Percentiles rank a stretch among this genome's conserved stretches.
phyloP scores from a whole-genome alignment of 257 asterid genomes.

The Lantana camara region DNA sequence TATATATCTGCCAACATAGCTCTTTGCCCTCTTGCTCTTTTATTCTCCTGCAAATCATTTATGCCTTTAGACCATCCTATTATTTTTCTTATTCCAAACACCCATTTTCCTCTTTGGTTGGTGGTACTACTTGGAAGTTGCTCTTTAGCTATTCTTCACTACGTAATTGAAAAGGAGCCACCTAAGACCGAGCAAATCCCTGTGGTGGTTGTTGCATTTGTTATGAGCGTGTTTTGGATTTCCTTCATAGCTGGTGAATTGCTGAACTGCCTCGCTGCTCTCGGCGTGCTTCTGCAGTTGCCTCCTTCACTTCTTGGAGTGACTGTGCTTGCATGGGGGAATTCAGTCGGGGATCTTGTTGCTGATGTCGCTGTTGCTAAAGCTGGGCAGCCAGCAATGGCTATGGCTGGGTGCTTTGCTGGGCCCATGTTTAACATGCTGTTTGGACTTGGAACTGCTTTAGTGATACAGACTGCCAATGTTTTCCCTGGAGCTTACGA shows the following conservation, averaged over 20 bases:
- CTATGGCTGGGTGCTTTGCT: conserved; percentile 98
- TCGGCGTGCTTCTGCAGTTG: conserved; percentile 63
- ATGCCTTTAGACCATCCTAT: conserved; percentile 78
- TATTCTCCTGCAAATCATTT: conserved; percentile 77
- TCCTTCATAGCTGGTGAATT: conserved; percentile 90
- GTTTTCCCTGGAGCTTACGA: conserved; percentile 79
- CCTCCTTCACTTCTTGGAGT: conserved; percentile 85
- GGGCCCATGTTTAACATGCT: conserved; percentile 99
- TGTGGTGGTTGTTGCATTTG: conserved; percentile 57
- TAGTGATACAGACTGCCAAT: conserved; percentile 73
- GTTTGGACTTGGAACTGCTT: conserved; percentile 88
- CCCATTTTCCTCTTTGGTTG: conserved; percentile 82
- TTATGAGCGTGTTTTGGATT: conserved; percentile 98
- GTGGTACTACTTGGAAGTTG: conserved; percentile 63
- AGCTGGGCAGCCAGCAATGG: conserved; percentile 99
- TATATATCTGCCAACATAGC: conserved; percentile 80
- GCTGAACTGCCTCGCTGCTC: conserved; percentile 84
- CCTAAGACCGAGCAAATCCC: conserved; percentile 78
- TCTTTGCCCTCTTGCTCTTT: conserved; percentile 81
- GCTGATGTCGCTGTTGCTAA: conserved; percentile 96
- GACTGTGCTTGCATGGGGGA: conserved; percentile 98
- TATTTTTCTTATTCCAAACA: conserved; percentile 62
- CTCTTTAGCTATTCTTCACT: conserved; percentile 74
- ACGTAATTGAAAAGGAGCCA: conserved; percentile 67
- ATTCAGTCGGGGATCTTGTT: conserved; percentile 90